Conservation (phyloP, 1,284 basidiomycete genomes). For the Uromyces viciae-fabae region DNA sequence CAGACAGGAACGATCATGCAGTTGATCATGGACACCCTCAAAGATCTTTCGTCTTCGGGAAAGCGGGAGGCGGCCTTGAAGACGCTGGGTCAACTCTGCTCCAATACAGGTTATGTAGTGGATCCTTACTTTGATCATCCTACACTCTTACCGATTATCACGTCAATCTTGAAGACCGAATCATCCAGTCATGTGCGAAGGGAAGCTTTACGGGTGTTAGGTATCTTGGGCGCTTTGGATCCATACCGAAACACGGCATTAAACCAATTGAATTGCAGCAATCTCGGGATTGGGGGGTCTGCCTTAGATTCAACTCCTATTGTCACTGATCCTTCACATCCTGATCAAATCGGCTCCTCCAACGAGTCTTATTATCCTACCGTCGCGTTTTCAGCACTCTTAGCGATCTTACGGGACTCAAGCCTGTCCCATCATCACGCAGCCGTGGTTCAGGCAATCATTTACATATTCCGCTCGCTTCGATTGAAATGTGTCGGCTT, state of each 20-base stretch:
- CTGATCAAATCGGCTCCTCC: slow-evolving; percentile 59
- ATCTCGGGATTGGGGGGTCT: slow-evolving; percentile 25
- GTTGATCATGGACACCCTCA: slow-evolving; percentile 80
- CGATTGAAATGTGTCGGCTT: slow-evolving; percentile 94
- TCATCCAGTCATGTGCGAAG: slow-evolving; percentile 66
- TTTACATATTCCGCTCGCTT: slow-evolving; percentile 99
- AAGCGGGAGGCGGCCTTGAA: slow-evolving; percentile 92
- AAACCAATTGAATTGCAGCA: slow-evolving; percentile 44
- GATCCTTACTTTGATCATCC: slow-evolving; percentile 86
- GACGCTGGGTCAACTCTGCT: slow-evolving; percentile 90
- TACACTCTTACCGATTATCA: slow-evolving; percentile 78
- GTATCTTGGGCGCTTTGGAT: slow-evolving; percentile 94
- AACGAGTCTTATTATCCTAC: slow-evolving; percentile 96
- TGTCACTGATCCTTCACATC: slow-evolving; percentile 61
- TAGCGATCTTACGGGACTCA: slow-evolving; percentile 83
- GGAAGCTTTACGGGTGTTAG: slow-evolving; percentile 87
- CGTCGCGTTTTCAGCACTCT: slow-evolving; percentile 83
- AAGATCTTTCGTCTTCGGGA: slow-evolving; percentile 70
- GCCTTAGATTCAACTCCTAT: slow-evolving; percentile 51
- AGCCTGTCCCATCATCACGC: slow-evolving; percentile 79
- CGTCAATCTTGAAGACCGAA: slow-evolving; percentile 81
- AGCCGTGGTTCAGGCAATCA: slow-evolving; percentile 89
- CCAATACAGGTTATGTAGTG: slow-evolving; percentile 92
- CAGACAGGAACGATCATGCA: slow-evolving; percentile 83
- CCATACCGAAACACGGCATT: slow-evolving; percentile 77